These are phyloP conservation scores for Lenzites betulinus DNA, from an alignment of 768 basidiomycete species.

Conservation along the genomic window DNA sequence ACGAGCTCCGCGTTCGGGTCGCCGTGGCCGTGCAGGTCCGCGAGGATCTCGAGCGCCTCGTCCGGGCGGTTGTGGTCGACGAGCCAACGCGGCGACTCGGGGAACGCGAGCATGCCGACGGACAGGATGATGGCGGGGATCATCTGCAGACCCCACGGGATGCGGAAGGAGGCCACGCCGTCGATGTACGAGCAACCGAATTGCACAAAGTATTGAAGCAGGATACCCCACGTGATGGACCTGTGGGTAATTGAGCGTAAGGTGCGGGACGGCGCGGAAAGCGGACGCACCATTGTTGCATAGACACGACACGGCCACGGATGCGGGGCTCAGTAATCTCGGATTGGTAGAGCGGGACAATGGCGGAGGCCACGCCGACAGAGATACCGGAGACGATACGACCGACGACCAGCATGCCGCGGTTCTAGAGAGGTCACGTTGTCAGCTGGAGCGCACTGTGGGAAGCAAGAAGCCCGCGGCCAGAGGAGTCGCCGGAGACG, in stretches of 20 bases:
- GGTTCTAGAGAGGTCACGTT: conserved; percentile 44
- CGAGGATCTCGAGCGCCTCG: conserved; percentile 71
- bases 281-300: conserved; percentile 63
- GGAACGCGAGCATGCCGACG: conserved; percentile 67
- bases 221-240: conserved; percentile 76
- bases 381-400: conserved; percentile 64
- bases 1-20: conserved; percentile 62
- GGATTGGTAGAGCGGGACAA: conserved; percentile 76
- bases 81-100: conserved; percentile 68
- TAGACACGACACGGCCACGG: conserved; percentile 72
- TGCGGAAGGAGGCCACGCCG: conserved; percentile 72
- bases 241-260: background rate
- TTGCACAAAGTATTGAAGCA: conserved; percentile 74
- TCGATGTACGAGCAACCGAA: conserved; percentile 76
- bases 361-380: conserved; percentile 64
- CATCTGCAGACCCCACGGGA: conserved; percentile 80
- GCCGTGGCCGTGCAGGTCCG: conserved; percentile 72
- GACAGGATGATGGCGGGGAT: conserved; percentile 75
- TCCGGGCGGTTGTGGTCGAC: conserved; percentile 60
- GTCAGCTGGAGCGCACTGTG: background rate
- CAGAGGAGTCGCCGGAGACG: background rate
- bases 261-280: background rate
- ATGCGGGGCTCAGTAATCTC: conserved; percentile 73
- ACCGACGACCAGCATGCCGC: conserved; percentile 65
- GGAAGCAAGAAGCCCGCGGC: background rate